phyloP scores from a whole-genome alignment of 129 eudicot species.

The Tanacetum coccineum region DNA sequence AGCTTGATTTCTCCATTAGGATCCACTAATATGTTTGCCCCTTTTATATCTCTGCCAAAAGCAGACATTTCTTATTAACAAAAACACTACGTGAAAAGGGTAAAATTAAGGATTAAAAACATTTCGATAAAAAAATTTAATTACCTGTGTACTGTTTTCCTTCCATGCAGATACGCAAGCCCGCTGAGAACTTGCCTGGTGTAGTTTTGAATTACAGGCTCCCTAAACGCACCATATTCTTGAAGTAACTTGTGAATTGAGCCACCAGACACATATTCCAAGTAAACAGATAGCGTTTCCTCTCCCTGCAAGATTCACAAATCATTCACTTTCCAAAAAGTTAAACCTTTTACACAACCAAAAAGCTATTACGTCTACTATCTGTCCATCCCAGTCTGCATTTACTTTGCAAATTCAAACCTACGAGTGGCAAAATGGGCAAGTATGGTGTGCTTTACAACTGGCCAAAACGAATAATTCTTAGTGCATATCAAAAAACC shows the following conservation, averaged over 20 bases:
- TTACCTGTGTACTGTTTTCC: conserved; percentile 87
- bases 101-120: conserved; percentile 4
- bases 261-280: conserved; percentile 96
- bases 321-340: background rate
- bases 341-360: background rate
- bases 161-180: conserved; percentile 78
- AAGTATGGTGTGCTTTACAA: too few relatives aligned
- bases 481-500: too few relatives aligned
- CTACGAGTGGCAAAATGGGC: background rate
- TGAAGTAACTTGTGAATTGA: conserved; percentile 89
- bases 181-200: conserved; percentile 87
- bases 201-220: conserved; percentile 94
- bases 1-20: conserved; percentile 96
- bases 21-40: conserved; percentile 92
- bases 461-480: too few relatives aligned
- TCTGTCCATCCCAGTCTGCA: background rate
- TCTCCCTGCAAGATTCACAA: conserved; percentile 50
- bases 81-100: background rate
- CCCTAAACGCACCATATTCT: conserved; percentile 87
- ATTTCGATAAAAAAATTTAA: conserved; percentile 4
- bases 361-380: background rate
- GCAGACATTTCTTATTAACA: conserved; percentile 13
- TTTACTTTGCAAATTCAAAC: conserved; percentile 15
- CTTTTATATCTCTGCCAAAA: conserved; percentile 80
- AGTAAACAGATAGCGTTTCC: conserved; percentile 78